Evolutionary conservation across 768 basidiomycete species (phyloP), one percentile per base, ranked within the genome.

Genomic region (Phaeotremella skinneri): DNA sequence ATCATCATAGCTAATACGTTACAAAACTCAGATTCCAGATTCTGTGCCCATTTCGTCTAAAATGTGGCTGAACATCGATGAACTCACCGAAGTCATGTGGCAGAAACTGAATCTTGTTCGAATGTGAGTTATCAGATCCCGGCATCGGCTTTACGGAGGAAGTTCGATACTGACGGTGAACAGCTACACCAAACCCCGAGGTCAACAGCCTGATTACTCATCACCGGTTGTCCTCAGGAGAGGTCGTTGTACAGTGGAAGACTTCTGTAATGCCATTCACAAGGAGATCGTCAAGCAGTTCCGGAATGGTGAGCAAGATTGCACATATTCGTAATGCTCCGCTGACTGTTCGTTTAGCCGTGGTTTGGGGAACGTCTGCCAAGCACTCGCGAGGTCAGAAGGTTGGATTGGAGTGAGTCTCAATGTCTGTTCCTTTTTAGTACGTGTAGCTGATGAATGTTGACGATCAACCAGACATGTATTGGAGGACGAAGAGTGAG

Each of bases 221-320:
- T 78, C 85, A 17, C 96, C 96, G 0, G 96, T 98, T 50, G 92
- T 98, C 1, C 81, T 99, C 3, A 73, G 78, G 43, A 63, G 75
- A 39, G 66, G 70, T 0, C 62, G 72, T 48, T 78, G 73, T 50
- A 76, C 86, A 0, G 81, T 98, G 9, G 91, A 93, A 61, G 90
- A 94, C 70, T 92, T 96, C 76, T 96, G 91, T 77, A 88, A 82
- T 71, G 81, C 89, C 13, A 94, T 97, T 58, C 94, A 97, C 79
- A 96, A 94, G 79, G 92, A 96, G 76, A 98, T 97, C 51, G 87
- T 90, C 9, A 94, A 94, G 78, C 91, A 97, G 73, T 87, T 97
- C 87, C 94, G 69, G 45, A 96, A 83, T 91, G 91, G 89, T 91
- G 62, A 70, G 87, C 21, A 23, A n/a, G 48, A 41, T 52, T 41